Conservation (phyloP, 2,329 filamentous ascomycete genomes). For the Hawksworthiomyces lignivorus region DNA sequence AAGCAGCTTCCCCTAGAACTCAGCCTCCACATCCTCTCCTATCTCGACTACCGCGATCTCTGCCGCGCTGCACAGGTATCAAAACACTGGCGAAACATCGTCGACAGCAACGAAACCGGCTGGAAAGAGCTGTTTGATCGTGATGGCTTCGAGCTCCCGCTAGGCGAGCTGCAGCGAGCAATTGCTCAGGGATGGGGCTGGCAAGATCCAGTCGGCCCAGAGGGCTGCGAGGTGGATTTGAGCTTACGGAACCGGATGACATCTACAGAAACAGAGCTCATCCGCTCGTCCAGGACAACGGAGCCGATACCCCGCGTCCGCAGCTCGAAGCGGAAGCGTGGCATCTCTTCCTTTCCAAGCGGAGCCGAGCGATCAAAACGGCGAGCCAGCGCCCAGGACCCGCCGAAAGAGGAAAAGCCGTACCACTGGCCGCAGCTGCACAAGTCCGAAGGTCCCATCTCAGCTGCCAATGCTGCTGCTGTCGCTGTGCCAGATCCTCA, state of each 20-base stretch:
- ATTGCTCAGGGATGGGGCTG: slow-evolving; percentile 94
- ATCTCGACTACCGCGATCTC: slow-evolving; percentile 77
- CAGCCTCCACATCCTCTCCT: slow-evolving; percentile 78
- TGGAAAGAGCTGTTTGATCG: slow-evolving; percentile 89
- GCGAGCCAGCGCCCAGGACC: slow-evolving; percentile 41
- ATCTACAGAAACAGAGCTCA: slow-evolving; percentile 45
- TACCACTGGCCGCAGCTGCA: slow-evolving; percentile 37
- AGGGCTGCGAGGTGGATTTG: slow-evolving; percentile 75
- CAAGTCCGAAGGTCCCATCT: slow-evolving; percentile 74
- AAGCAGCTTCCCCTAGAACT: slow-evolving; percentile 77
- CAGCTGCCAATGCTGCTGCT: slow-evolving; percentile 78
- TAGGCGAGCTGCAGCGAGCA: slow-evolving; percentile 76
- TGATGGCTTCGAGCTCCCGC: slow-evolving; percentile 71
- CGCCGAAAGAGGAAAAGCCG: slow-evolving; percentile 33
- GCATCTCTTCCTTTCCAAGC: slow-evolving; percentile 34
- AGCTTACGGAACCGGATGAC: slow-evolving; percentile 49
- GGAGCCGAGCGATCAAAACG: slow-evolving; percentile 49
- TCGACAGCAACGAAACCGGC: slow-evolving; percentile 87
- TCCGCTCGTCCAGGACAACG: slow-evolving; percentile 32
- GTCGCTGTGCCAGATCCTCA: slow-evolving; percentile 73
- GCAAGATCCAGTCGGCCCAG: slow-evolving; percentile 73
- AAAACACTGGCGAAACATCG: slow-evolving; percentile 83
- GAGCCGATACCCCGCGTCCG: slow-evolving; percentile 33
- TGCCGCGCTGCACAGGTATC: slow-evolving; percentile 90
- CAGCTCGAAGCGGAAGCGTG: slow-evolving; percentile 50